These are phyloP conservation scores for Syzygium aqueum DNA, from an alignment of 345 rosid species.

Conservation along the genomic window DNA sequence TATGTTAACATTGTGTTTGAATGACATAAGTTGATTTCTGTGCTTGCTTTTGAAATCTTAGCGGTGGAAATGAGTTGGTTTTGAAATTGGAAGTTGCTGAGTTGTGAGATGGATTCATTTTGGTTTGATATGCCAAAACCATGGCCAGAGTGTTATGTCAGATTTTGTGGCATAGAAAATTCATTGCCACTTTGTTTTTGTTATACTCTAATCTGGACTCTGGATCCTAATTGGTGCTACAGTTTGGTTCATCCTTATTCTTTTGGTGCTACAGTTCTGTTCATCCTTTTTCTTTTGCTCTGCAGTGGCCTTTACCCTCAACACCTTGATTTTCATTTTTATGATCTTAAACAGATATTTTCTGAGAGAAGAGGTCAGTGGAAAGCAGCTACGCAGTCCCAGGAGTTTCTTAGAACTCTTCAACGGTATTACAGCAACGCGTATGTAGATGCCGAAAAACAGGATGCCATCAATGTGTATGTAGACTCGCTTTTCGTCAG, in stretches of 20 bases:
- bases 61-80: neutral
- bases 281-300: neutral
- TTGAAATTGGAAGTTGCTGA: neutral
- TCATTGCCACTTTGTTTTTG: neutral
- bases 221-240: neutral
- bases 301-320: neutral
- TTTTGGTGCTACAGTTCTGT: neutral
- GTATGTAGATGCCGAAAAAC: constrained; percentile 90
- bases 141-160: neutral
- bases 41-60: neutral
- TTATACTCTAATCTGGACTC: neutral
- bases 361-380: constrained; percentile 96
- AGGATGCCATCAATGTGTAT: constrained; percentile 94
- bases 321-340: neutral
- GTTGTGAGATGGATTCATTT: neutral
- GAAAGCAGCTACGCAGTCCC: constrained; percentile 97
- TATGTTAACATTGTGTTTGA: neutral
- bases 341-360: constrained; percentile 53
- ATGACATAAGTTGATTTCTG: neutral
- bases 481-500: constrained; percentile 7
- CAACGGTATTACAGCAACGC: constrained; percentile 97
- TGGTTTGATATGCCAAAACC: neutral
- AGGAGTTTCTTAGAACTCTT: constrained; percentile 79
- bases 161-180: neutral
- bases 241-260: neutral